A percentile compares a stretch with the other conserved stretches of the same genome.
These are phyloP conservation scores for Magnaporthiopsis rhizophila DNA, from an alignment of 2,329 filamentous ascomycete genomes.

Conservation along the genomic window DNA sequence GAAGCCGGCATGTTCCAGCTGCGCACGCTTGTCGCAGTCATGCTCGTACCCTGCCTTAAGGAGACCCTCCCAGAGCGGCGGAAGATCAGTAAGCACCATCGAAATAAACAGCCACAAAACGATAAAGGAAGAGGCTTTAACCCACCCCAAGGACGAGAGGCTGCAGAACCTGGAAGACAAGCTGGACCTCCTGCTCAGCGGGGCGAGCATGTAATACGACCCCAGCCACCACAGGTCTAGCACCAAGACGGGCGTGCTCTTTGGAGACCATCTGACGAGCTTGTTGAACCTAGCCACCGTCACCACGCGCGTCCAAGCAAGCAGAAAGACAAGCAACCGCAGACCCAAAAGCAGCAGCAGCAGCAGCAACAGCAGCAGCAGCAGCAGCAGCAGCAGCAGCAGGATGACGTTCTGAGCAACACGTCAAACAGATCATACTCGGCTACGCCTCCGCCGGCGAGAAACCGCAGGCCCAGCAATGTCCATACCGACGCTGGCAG, in stretches of 20 bases:
- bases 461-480: neutral
- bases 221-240: conserved; percentile 3
- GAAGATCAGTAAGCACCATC: conserved; percentile 5
- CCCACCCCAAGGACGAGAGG: conserved; percentile 34
- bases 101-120: neutral
- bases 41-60: conserved; percentile 14
- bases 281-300: conserved; percentile 6
- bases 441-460: neutral
- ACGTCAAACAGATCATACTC: conserved; percentile 1
- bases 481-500: neutral
- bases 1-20: conserved; percentile 42
- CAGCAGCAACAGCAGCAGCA: neutral
- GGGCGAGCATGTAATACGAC: conserved; percentile 23
- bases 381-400: neutral
- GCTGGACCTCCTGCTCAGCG: conserved; percentile 39
- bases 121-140: neutral
- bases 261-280: conserved; percentile 7
- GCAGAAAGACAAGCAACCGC: neutral
- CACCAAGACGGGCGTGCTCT: conserved; percentile 2
- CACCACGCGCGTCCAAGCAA: neutral
- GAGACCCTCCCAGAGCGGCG: neutral
- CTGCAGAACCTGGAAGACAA: conserved; percentile 44
- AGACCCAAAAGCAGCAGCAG: conserved; percentile 1
- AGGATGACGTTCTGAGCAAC: neutral
- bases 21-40: conserved; percentile 36